Base-by-base conservation (phyloP, 148 eudicot species). In the Rhododendron williamsianum region DNA sequence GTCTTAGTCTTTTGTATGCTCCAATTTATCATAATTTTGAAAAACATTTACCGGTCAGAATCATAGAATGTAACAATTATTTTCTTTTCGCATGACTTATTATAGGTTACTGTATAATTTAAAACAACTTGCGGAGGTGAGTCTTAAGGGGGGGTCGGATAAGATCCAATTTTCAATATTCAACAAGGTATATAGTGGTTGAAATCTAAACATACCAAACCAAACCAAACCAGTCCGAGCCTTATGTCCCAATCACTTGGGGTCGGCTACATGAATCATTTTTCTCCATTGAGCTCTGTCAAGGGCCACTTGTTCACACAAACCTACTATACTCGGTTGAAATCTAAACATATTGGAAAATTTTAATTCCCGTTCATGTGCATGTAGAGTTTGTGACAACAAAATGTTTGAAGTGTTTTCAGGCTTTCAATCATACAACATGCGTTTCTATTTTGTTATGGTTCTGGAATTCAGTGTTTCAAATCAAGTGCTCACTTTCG, bases 61-160 rank as follows among this genome's bases (percentile, higher is more conserved):
- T 63, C 74, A 12, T 30, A 25, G 33, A 63, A 63, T 63, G 69
- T 60, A 21, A 60, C 54, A 56, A 56, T 18, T 56, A 56, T 56
- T 56, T 56, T 56, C 63, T 56, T 56, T 56, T 18, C 6, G 2
- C 63, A 56, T 51, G 54, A 51, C 54, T 51, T 51, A 12, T 51
- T 51, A 51, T 46, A 46, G 60, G n/a, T 77, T 19, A 56, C 63
- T 19, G 23, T 56, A 16, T 19, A 58, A 21, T 58, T 5, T 4
- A 19, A 58, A 63, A n/a, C 91, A 94, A 87, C 85, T 97, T 46
- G 81, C 83, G 78, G 87, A 92, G 93, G 96, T 92, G 60, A 87
- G 92, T 83, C 52, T 69, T 65, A 27, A 35, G 16, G 72, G 6
- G 6, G 27, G 56, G 83, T 76, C 25, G 4, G 7, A 49, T 74